phyloP scores from a whole-genome alignment of 2,329 filamentous ascomycete species.

The Colletotrichum sp. region DNA sequence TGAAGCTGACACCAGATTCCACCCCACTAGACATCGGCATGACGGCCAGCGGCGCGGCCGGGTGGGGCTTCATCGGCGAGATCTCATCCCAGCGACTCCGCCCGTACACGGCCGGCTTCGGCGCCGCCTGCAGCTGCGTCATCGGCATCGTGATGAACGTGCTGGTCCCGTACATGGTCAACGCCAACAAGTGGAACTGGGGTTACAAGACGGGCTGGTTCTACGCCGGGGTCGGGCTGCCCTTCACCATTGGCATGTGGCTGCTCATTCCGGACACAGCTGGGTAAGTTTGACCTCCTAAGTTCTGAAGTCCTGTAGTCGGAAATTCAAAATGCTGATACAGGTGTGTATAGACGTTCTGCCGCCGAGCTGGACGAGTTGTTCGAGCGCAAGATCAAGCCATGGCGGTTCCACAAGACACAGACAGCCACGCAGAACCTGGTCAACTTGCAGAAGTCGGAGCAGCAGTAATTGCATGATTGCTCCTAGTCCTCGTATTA shows the following conservation, averaged over 20 bases:
- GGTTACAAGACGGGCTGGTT: conserved; percentile 34
- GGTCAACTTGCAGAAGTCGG: background rate
- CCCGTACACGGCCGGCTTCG: conserved; percentile 33
- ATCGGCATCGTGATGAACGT: conserved; percentile 23
- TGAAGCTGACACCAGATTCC: background rate
- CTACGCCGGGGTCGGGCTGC: conserved; percentile 30
- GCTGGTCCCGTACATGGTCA: conserved; percentile 35
- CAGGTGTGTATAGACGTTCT: conserved; percentile 16
- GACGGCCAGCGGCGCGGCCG: conserved; percentile 29
- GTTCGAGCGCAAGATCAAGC: conserved; percentile 29
- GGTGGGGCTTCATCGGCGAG: conserved; percentile 35
- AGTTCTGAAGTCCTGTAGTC: no score
- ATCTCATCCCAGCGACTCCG: conserved; percentile 39
- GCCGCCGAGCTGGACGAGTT: conserved; percentile 31
- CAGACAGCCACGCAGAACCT: conserved; percentile 14
- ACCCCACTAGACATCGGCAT: conserved; percentile 25
- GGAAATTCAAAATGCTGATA: no score
- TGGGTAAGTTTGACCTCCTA: background rate
- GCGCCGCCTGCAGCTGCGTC: conserved; percentile 27
- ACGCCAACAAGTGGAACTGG: conserved; percentile 33
- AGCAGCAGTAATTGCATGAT: background rate
- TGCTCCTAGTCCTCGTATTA: no score
- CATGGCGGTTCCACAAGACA: conserved; percentile 26
- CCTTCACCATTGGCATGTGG: conserved; percentile 28
- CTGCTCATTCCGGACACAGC: conserved; percentile 15